phyloP scores from a whole-genome alignment of 106 monocot species.

The Gastrodia elata region DNA sequence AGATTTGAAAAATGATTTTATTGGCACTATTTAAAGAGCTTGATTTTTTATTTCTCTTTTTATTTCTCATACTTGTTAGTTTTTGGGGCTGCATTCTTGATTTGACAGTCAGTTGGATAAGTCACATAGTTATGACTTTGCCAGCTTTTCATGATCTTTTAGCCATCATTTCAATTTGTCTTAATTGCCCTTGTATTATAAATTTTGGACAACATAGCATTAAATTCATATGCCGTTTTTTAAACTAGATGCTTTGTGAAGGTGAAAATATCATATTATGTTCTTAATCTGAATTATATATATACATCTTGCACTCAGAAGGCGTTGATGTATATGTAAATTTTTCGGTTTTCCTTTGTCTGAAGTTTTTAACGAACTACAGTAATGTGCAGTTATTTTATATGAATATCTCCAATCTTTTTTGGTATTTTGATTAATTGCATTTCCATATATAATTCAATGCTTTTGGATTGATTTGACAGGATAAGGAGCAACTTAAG shows the following conservation, averaged over 20 bases:
- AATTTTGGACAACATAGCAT: no score
- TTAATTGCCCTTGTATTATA: no score
- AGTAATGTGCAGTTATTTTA: not conserved
- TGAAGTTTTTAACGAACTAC: not conserved
- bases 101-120: no score
- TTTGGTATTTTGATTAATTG: not conserved
- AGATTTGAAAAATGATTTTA: no score
- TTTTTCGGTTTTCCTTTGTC: not conserved
- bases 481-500: conserved; percentile 38
- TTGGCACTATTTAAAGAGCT: not conserved
- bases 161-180: no score
- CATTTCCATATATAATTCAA: not conserved
- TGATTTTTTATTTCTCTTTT: not conserved
- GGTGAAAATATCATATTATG: not conserved
- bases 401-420: not conserved
- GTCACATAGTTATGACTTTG: no score
- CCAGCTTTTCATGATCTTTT: no score
- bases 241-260: not conserved
- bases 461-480: conserved; percentile 9
- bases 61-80: not conserved
- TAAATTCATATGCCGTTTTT: not conserved
- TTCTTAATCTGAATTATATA: not conserved
- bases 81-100: no score
- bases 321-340: not conserved
- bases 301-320: not conserved